phyloP scores from a whole-genome alignment of 306 rosid species.

The Canavalia gladiata region DNA sequence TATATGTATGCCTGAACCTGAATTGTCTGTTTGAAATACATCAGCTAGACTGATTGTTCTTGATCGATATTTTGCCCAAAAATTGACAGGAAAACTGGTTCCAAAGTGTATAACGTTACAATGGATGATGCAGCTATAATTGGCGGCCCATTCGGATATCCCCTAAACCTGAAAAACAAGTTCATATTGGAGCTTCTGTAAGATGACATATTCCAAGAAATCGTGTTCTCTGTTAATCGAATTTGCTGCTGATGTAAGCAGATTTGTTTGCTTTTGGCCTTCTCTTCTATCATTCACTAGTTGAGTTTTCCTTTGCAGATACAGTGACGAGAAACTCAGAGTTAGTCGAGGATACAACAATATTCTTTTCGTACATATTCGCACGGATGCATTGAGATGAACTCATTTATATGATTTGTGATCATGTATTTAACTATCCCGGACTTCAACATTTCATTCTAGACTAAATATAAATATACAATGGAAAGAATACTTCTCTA shows the following conservation, averaged over 20 bases:
- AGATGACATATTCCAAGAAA: slow-evolving; percentile 49
- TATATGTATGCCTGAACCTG: background rate
- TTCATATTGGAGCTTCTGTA: slow-evolving; percentile 80
- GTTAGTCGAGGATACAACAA: slow-evolving; percentile 69
- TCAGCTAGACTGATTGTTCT: slow-evolving; percentile 19
- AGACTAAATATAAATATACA: background rate
- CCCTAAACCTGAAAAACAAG: slow-evolving; percentile 73
- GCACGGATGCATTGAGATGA: slow-evolving; percentile 49
- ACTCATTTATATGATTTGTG: background rate
- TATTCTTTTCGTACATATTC: slow-evolving; percentile 70
- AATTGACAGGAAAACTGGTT: slow-evolving; percentile 64
- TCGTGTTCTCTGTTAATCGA: slow-evolving; percentile 25
- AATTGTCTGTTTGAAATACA: slow-evolving; percentile 1
- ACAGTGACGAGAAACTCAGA: slow-evolving; percentile 80
- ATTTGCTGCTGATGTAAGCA: background rate
- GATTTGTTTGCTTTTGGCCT: slow-evolving; percentile 25
- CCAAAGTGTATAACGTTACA: slow-evolving; percentile 64
- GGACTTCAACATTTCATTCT: background rate
- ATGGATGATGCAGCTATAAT: slow-evolving; percentile 93
- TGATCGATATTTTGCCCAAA: slow-evolving; percentile 23
- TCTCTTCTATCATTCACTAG: slow-evolving; percentile 4
- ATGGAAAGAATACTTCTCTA: slow-evolving; percentile 37
- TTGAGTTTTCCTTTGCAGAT: slow-evolving; percentile 59
- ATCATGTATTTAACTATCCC: background rate
- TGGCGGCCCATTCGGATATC: slow-evolving; percentile 86